Conservation (phyloP, 805 yeast genomes). For the Yamadazyma kitorensis region DNA sequence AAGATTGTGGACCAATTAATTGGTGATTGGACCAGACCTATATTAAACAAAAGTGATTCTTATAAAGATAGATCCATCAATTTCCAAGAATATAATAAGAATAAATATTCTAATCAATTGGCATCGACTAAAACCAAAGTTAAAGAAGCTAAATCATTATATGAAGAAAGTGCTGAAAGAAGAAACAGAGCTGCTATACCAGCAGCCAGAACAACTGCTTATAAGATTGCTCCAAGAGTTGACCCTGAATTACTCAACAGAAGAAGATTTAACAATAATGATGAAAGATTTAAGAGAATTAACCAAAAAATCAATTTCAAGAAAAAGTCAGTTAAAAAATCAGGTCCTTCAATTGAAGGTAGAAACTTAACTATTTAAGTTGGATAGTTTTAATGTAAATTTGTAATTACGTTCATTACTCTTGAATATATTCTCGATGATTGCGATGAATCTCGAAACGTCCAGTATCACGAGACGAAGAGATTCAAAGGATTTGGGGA, state of each 20-base stretch:
- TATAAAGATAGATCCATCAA: constrained; percentile 82
- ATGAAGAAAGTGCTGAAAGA: constrained; percentile 87
- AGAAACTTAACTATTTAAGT: constrained; percentile 46
- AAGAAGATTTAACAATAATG: constrained; percentile 46
- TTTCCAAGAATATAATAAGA: constrained; percentile 65
- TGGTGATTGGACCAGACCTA: constrained; percentile 98
- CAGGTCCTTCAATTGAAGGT: constrained; percentile 82
- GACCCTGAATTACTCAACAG: constrained; percentile 47
- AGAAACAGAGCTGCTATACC: constrained; percentile 96
- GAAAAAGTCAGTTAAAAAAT: constrained; percentile 51
- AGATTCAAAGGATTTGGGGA: too few relatives aligned
- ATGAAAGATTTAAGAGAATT: constrained; percentile 79
- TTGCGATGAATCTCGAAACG: too few relatives aligned
- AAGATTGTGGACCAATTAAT: constrained; percentile 86
- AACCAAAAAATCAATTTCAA: constrained; percentile 55
- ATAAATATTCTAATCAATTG: constrained; percentile 45
- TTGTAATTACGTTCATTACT: too few relatives aligned
- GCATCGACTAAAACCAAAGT: constrained; percentile 24
- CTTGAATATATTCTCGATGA: too few relatives aligned
- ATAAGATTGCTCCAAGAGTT: constrained; percentile 85
- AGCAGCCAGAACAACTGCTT: constrained; percentile 83
- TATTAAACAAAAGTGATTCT: constrained; percentile 91
- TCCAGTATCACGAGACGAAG: too few relatives aligned
- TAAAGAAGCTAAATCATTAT: constrained; percentile 54
- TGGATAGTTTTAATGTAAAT: background rate